Conservation (phyloP, 331 rosid species). For the Rosa hybrid region DNA sequence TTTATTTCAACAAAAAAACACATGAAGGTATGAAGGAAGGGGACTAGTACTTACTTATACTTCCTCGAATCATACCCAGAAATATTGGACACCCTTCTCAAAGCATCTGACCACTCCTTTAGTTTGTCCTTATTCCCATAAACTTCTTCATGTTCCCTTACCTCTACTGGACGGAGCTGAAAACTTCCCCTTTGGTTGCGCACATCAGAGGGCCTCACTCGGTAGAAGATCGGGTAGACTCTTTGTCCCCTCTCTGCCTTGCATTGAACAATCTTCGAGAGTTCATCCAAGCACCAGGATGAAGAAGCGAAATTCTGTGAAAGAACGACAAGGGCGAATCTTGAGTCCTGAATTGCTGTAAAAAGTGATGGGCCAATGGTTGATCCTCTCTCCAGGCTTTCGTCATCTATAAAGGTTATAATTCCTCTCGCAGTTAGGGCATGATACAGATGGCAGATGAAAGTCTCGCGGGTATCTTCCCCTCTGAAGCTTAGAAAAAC, state of each 20-base stretch:
- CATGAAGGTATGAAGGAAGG: not conserved
- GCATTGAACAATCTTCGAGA: slow-evolving; percentile 12
- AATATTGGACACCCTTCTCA: slow-evolving; percentile 2
- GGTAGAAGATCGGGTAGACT: not conserved
- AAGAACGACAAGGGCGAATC: slow-evolving; percentile 8
- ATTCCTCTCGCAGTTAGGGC: not conserved
- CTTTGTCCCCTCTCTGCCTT: not conserved
- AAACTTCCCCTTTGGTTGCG: not conserved
- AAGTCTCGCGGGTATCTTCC: not conserved
- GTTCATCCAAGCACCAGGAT: slow-evolving; percentile 26
- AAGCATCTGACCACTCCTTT: slow-evolving; percentile 17
- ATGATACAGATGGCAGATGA: not conserved
- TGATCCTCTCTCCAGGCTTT: slow-evolving; percentile 2
- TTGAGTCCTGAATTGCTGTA: slow-evolving; percentile 7
- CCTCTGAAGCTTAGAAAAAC: not conserved
- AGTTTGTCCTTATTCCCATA: not conserved
- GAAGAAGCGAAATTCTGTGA: not conserved
- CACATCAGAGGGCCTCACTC: not conserved
- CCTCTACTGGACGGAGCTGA: not conserved
- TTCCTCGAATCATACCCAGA: not conserved
- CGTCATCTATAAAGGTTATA: slow-evolving; percentile 4
- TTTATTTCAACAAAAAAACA: no score
- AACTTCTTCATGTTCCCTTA: not conserved
- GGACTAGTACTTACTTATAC: not conserved
- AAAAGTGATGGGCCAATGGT: not conserved